Conservation (phyloP, 768 basidiomycete species). For the Pisolithus sp. region DNA sequence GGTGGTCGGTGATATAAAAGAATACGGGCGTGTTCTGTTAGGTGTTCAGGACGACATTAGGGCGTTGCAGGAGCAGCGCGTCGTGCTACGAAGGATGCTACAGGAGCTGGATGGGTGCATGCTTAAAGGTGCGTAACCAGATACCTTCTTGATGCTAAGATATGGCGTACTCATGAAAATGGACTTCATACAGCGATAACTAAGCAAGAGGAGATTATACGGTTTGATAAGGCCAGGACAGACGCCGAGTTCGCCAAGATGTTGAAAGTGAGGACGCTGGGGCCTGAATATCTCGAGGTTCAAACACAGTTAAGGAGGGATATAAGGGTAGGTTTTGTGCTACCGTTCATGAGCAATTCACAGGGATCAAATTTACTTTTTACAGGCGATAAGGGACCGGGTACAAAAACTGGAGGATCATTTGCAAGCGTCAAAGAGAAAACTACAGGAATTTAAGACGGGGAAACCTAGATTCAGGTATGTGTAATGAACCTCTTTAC, state of each 20-base stretch:
- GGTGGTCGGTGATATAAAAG: slow-evolving; percentile 44
- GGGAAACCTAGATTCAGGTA: slow-evolving; percentile 62
- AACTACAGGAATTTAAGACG: slow-evolving; percentile 51
- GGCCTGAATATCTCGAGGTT: slow-evolving; percentile 81
- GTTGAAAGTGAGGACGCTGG: slow-evolving; percentile 68
- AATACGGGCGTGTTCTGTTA: slow-evolving; percentile 36
- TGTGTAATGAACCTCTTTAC: slow-evolving; percentile 11
- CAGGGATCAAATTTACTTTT: neutral
- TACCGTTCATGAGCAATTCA: slow-evolving; percentile 4
- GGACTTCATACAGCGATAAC: slow-evolving; percentile 52
- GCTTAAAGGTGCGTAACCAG: slow-evolving; percentile 49
- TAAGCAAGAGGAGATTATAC: slow-evolving; percentile 73
- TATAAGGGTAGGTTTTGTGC: slow-evolving; percentile 49
- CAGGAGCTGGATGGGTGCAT: slow-evolving; percentile 58
- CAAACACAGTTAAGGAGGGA: slow-evolving; percentile 69
- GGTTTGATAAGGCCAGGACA: slow-evolving; percentile 70
- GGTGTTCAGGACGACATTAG: slow-evolving; percentile 46
- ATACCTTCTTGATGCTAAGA: neutral
- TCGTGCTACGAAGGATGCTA: slow-evolving; percentile 35
- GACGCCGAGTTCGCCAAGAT: slow-evolving; percentile 78
- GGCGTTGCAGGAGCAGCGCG: slow-evolving; percentile 38
- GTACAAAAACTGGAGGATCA: slow-evolving; percentile 76
- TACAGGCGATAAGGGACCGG: slow-evolving; percentile 61
- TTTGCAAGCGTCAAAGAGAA: slow-evolving; percentile 64
- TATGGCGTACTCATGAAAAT: neutral